These are phyloP conservation scores for Keithomyces neogunnii DNA, from an alignment of 2,329 filamentous ascomycete genomes.

Conservation along the genomic window DNA sequence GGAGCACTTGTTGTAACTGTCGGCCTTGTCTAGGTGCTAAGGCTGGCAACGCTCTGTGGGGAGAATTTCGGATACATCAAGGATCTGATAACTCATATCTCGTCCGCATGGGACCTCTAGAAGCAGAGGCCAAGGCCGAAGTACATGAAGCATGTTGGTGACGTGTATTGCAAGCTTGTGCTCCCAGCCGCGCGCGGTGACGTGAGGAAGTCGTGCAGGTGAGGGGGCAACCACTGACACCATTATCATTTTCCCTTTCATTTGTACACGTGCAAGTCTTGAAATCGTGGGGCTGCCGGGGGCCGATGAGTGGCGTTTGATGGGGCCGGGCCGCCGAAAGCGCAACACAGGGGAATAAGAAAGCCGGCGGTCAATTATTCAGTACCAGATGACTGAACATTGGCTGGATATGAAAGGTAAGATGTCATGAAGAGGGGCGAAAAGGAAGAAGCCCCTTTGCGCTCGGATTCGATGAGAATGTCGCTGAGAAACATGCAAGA, in stretches of 20 bases:
- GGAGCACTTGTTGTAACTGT: constrained; percentile 15
- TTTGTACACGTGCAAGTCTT: background rate
- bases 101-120: background rate
- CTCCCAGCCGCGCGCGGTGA: background rate
- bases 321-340: background rate
- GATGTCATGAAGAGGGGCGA: too few species aligned
- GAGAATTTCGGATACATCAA: constrained; percentile 8
- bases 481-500: too few species aligned
- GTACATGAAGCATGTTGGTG: too few species aligned
- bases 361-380: background rate
- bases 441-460: too few species aligned
- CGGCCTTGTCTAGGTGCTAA: constrained; percentile 18
- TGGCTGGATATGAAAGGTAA: too few species aligned
- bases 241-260: too few species aligned
- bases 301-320: background rate
- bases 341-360: background rate
- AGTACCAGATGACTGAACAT: too few species aligned
- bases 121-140: background rate
- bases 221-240: too few species aligned
- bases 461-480: too few species aligned
- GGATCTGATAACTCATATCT: background rate
- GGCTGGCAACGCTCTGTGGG: constrained; percentile 12
- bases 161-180: background rate
- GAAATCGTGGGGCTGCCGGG: background rate
- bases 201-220: too few species aligned